Evolutionary conservation across 768 basidiomycete species (phyloP).

Genomic region (Termitomyces sp.): DNA sequence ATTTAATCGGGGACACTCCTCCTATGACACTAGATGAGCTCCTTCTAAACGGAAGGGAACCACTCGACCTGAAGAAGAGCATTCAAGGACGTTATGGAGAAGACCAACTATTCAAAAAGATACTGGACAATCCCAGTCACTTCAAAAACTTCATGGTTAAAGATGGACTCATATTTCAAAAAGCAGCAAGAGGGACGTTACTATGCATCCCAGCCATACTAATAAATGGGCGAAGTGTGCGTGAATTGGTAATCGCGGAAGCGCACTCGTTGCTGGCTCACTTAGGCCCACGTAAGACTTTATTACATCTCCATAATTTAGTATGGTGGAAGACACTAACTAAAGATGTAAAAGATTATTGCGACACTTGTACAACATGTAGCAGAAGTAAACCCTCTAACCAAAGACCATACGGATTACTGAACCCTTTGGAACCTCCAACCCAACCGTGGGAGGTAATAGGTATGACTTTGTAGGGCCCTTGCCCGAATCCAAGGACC

Average conservation of each 20-base stretch:
- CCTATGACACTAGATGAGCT: not conserved
- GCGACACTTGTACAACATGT: too few relatives aligned
- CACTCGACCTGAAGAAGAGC: not conserved
- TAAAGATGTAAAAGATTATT: too few relatives aligned
- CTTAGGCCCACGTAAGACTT: not conserved
- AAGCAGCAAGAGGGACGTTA: rapidly evolving
- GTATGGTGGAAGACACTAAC: not conserved
- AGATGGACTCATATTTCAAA: not conserved
- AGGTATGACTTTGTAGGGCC: too few relatives aligned
- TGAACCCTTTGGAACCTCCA: too few relatives aligned
- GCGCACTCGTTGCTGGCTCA: not conserved
- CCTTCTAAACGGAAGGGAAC: not conserved
- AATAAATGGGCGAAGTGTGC: not conserved
- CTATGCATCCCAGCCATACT: not conserved
- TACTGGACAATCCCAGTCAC: not conserved
- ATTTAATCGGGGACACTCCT: not conserved
- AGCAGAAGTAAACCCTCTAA: too few relatives aligned
- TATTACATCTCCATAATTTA: not conserved
- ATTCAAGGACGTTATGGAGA: not conserved
- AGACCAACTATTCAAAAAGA: not conserved
- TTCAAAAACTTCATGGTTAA: not conserved
- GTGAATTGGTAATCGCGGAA: not conserved
- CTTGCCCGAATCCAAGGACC: too few relatives aligned
- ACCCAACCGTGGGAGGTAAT: too few relatives aligned
- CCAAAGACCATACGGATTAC: too few relatives aligned